Evolutionary conservation across 495 filamentous ascomycete genomes (phyloP), one percentile per base, ranked within the genome.

Genomic region (Trichoderma reesei): DNA sequence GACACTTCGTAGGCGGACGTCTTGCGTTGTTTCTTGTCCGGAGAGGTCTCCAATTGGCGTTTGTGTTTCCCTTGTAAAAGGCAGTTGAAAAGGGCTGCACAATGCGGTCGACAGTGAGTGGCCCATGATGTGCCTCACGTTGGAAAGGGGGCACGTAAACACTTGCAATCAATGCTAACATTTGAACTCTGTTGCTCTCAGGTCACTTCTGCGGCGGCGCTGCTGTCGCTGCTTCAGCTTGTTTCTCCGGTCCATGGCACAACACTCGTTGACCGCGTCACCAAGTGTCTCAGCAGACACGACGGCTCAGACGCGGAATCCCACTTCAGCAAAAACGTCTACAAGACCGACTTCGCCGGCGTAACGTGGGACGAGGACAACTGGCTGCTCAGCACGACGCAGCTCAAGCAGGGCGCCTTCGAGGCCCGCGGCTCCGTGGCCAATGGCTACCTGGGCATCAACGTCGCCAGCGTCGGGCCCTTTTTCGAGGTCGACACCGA

Each of bases 401-500:
- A 69, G 18, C 73, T 85, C 2, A 76, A 82, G 62, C 85, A 82
- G 65, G 86, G 85, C 33, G 81, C 83, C 56, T 89, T 83, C 70
- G 82, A 89, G 68, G 76, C 84, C 0, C 83, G 86, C 39, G 78
- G 85, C 59, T 83, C 82, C 14, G 76, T 90, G 10, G 84, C 86
- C 5, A 90, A 82, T 72, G 80, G 80, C 13, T 82, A 82, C 64
- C 59, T 80, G 18, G 80, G 80, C 62, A 74, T 79, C 65, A 78
- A 78, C 33, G 66, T 90, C 11, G 84, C 87, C 33, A 82, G 82
- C 39, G 76, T 78, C 7, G 88, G 88, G 1, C 88, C 88, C 0
- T 89, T 90, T 74, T 90, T 89, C 69, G 87, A 89, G 65, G 68
- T 82, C 13, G 87, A 89, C 64, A 64, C 65, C 20, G 72, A 72